A percentile compares a stretch with the other conserved stretches of the same genome.
Evolutionary conservation across 192 early-diverging fungal genomes (phyloP).

Genomic region (Backusella tuberculispora): DNA sequence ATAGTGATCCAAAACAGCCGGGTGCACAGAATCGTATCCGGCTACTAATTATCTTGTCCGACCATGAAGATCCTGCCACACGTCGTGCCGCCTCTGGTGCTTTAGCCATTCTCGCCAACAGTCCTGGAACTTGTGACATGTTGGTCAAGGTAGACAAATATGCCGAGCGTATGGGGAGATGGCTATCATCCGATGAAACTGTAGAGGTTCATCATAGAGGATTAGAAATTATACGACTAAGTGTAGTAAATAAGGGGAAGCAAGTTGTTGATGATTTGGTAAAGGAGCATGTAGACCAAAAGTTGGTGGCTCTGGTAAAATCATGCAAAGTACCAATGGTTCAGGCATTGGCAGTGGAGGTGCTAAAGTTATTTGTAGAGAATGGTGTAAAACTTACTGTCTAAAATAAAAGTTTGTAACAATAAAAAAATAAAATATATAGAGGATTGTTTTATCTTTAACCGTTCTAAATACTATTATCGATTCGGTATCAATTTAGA

Average conservation of each 20-base stretch:
- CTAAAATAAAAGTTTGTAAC: neutral
- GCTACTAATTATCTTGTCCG: constrained; percentile 83
- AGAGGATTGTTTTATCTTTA: too few relatives aligned
- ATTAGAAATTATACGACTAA: constrained; percentile 72
- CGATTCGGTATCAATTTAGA: too few relatives aligned
- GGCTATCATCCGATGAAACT: constrained; percentile 55
- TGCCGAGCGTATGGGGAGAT: constrained; percentile 53
- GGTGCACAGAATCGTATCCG: constrained; percentile 62
- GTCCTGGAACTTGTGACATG: constrained; percentile 57
- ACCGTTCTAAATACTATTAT: too few relatives aligned
- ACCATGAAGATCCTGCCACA: constrained; percentile 86
- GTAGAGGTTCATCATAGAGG: constrained; percentile 74
- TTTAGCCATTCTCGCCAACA: constrained; percentile 77
- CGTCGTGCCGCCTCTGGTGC: constrained; percentile 84
- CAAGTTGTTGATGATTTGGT: constrained; percentile 53
- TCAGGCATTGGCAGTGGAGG: constrained; percentile 57
- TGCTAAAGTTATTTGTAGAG: constrained; percentile 54
- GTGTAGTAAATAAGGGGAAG: constrained; percentile 51
- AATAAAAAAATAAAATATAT: neutral
- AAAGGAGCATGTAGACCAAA: constrained; percentile 46
- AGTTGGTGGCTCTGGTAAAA: constrained; percentile 54
- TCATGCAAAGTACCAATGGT: constrained; percentile 51
- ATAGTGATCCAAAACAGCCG: constrained; percentile 54
- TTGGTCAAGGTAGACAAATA: constrained; percentile 61
- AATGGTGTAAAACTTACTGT: constrained; percentile 45